Conservation (phyloP, 1,139 yeast species). For the Scheffersomyces lignicola region DNA sequence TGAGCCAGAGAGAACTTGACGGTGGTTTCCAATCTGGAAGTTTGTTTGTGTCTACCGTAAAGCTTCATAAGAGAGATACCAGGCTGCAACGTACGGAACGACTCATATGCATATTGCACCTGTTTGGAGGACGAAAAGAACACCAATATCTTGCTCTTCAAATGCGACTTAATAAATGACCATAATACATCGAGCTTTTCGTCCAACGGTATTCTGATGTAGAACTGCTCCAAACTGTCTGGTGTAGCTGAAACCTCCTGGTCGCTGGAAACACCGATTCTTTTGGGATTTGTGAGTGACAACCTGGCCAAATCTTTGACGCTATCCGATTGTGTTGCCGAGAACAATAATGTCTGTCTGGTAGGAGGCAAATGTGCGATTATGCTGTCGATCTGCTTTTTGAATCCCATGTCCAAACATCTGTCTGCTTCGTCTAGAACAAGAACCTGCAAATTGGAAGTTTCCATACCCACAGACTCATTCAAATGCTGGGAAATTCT, state of each 20-base stretch:
- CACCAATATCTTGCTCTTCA: slow-evolving; percentile 81
- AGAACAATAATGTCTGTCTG: slow-evolving; percentile 85
- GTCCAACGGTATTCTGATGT: slow-evolving; percentile 65
- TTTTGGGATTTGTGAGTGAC: slow-evolving; percentile 76
- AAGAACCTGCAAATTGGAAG: slow-evolving; percentile 74
- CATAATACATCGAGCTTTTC: slow-evolving; percentile 85
- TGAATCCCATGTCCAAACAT: slow-evolving; percentile 95
- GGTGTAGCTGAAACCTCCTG: slow-evolving; percentile 67
- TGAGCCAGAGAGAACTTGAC: slow-evolving; percentile 83
- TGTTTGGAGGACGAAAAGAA: slow-evolving; percentile 92
- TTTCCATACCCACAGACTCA: slow-evolving; percentile 84
- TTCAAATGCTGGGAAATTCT: slow-evolving; percentile 92
- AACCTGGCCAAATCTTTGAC: slow-evolving; percentile 87
- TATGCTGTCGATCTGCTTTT: slow-evolving; percentile 82
- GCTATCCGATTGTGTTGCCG: slow-evolving; percentile 92
- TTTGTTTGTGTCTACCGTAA: slow-evolving; percentile 95
- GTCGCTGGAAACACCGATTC: slow-evolving; percentile 63
- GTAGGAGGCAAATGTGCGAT: slow-evolving; percentile 78
- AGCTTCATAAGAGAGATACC: slow-evolving; percentile 91
- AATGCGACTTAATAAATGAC: slow-evolving; percentile 88
- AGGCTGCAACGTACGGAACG: slow-evolving; percentile 89
- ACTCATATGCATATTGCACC: slow-evolving; percentile 90
- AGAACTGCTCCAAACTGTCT: slow-evolving; percentile 78
- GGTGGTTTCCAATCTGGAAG: slow-evolving; percentile 87
- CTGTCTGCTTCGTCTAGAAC: slow-evolving; percentile 97